phyloP scores from a whole-genome alignment of 2,329 filamentous ascomycete species.

The Fusarium sp. region DNA sequence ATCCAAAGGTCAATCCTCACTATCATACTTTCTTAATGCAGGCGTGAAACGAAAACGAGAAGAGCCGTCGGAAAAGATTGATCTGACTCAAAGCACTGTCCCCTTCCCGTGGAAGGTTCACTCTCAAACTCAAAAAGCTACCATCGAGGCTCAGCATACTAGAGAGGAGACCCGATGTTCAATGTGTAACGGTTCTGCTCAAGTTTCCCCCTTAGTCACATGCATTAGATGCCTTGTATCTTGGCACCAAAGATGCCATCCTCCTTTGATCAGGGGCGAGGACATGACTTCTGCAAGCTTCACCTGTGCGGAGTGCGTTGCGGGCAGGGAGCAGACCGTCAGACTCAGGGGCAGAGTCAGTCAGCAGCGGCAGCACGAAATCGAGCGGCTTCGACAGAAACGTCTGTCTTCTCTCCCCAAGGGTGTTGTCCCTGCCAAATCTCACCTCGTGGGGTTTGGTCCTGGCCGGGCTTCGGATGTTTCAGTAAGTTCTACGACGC shows the following conservation, averaged over 20 bases:
- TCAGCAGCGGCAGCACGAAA: constrained; percentile 39
- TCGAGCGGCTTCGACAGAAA: constrained; percentile 47
- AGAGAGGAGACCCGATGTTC: constrained; percentile 12
- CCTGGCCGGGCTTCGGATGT: constrained; percentile 48
- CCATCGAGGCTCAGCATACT: not conserved
- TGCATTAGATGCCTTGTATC: constrained; percentile 37
- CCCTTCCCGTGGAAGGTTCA: constrained; percentile 37
- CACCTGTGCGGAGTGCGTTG: constrained; percentile 34
- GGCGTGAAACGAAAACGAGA: constrained; percentile 47
- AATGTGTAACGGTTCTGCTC: constrained; percentile 29
- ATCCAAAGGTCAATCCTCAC: constrained; percentile 3
- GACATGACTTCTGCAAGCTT: constrained; percentile 7
- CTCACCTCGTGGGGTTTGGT: constrained; percentile 53
- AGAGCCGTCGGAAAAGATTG: constrained; percentile 23
- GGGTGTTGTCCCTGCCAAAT: constrained; percentile 49
- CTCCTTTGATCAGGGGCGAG: constrained; percentile 12
- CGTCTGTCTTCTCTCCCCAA: constrained; percentile 48
- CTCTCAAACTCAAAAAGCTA: not conserved
- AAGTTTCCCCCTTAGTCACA: constrained; percentile 15
- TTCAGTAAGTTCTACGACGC: constrained; percentile 46
- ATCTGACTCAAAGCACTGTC: constrained; percentile 50
- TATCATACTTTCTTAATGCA: constrained; percentile 4
- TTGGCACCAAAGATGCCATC: constrained; percentile 43
- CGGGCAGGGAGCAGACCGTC: constrained; percentile 6
- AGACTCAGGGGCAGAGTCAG: constrained; percentile 25